Percentiles rank a stretch among this genome's conserved stretches.
Evolutionary conservation across 495 filamentous ascomycete genomes (phyloP).

Genomic region (Sabuloglossum arenarium): DNA sequence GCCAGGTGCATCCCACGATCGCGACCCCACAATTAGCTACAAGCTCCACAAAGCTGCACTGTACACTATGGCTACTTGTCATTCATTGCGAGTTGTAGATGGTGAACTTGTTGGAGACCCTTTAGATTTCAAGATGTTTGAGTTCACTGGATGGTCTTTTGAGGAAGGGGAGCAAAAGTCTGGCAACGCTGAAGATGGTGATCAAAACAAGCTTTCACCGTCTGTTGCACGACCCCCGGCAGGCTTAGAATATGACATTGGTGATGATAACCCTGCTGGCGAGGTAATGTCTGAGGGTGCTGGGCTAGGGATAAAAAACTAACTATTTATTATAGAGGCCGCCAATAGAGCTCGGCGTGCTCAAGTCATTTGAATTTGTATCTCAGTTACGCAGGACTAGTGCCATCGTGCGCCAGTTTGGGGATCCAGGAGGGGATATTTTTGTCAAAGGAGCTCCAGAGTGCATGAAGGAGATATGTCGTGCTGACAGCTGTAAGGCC

Average conservation of each 20-base stretch:
- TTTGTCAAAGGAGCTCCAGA: conserved; percentile 97
- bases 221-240: conserved; percentile 69
- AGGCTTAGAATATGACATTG: conserved; percentile 32
- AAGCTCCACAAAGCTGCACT: conserved; percentile 48
- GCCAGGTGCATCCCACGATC: conserved; percentile 29
- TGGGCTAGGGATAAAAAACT: neutral
- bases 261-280: conserved; percentile 11
- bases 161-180: conserved; percentile 57
- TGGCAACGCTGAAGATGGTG: conserved; percentile 35
- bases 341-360: conserved; percentile 58
- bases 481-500: conserved; percentile 51
- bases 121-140: conserved; percentile 95
- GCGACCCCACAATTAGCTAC: conserved; percentile 34
- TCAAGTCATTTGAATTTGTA: conserved; percentile 90
- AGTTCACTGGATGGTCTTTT: conserved; percentile 86
- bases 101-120: conserved; percentile 83
- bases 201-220: conserved; percentile 46
- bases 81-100: conserved; percentile 74
- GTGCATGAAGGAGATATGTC: conserved; percentile 84
- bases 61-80: conserved; percentile 94
- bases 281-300: neutral
- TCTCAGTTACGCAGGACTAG: conserved; percentile 86
- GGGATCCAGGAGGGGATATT: conserved; percentile 53
- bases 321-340: conserved; percentile 12
- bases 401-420: conserved; percentile 75